Base-by-base conservation (phyloP, 495 filamentous ascomycete species). In the Penicillium crystallinum region DNA sequence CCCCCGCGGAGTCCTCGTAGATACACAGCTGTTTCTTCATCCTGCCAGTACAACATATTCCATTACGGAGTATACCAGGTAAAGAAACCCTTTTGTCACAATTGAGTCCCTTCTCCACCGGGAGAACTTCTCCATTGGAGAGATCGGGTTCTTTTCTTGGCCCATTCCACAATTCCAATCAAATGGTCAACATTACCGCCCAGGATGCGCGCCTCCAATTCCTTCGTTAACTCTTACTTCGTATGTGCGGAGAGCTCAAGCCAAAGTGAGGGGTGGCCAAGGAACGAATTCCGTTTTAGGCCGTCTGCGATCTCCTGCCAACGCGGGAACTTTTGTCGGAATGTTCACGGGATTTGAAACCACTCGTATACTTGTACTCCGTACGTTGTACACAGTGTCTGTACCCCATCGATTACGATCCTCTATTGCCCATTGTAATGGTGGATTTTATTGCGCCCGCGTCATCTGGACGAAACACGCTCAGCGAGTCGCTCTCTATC, bases 81-180 rank as follows among this genome's bases (percentile, higher is more conserved):
- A n/a, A n/a, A n/a, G n/a, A n/a, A n/a, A n/a, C n/a, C n/a, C n/a
- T n/a, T n/a, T n/a, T n/a, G n/a, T n/a, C 23, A 27, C 23, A 27
- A 27, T 27, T 27, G 23, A 27, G 23, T 27, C 23, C 7, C 3
- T 27, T 27, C n/a, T 25, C 31, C 17, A 47, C 45, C 11, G 6
- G 30, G 12, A 41, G 21, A 36, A n/a, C 11, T 39, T 41, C 27
- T 52, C 41, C 27, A 23, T 30, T 27, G 27, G 35, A 12, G 34
- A 9, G n/a, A 37, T 37, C 47, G 31, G 49, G 39, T 12, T 29
- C 18, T 44, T 17, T 31, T 43, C 48, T 52, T 52, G 40, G 49
- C 31, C 35, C 30, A 35, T 54, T 43, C 45, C 46, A 31, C 21
- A 55, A 55, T 55, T 21, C 43, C 52, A 54, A 49, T n/a, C 51